Base-by-base conservation (phyloP, 352 stramenopile species). In the Phytophthora hybrid region DNA sequence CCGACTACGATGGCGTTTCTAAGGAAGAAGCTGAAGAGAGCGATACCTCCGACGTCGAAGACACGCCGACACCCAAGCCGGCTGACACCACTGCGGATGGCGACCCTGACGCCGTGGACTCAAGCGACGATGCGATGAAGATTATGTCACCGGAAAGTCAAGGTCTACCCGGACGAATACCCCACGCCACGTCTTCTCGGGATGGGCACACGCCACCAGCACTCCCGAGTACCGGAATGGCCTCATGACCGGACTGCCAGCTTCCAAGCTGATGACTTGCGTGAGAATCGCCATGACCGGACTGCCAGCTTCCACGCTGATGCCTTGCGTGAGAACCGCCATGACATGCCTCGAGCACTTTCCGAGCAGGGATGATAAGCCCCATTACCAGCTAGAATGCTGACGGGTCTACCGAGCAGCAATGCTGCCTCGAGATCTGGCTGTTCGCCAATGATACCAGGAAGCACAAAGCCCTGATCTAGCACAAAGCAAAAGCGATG, bases 1-100 rank as follows among this genome's bases (percentile, higher is more conserved):
- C 47, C 2, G 34, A 66, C 56, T 70, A 75, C 61, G 21, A 75
- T 44, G 29, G 47, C 5, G 16, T 64, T 1, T 51, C 29, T 19
- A 59, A 74, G 19, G 18, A 21, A 32, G 44, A 58, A 58, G 1
- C 9, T 13, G 26, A 31, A 3, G 57, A 39, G 4, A 64, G 58
- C 44, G 16, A 3, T 0, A 46, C 46, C 16, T 44, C 56, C 37
- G 56, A 63, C 56, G 8, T 41, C 11, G 56, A 63, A 10, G 56
- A 53, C 56, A 18, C 9, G 16, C 56, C 56, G 0, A 64, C 46
- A 19, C 2, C 21, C 44, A 64, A 64, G 8, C 16, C 63, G 7
- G 1, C 44, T 4, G 32, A 58, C 5, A 44, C 5, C 9, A n/a
- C n/a, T n/a, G 68, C 49, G 1, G 63, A 72, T 14, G 44, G 29